phyloP scores from a whole-genome alignment of 441 rosid genomes.

The Omphalea diandra region DNA sequence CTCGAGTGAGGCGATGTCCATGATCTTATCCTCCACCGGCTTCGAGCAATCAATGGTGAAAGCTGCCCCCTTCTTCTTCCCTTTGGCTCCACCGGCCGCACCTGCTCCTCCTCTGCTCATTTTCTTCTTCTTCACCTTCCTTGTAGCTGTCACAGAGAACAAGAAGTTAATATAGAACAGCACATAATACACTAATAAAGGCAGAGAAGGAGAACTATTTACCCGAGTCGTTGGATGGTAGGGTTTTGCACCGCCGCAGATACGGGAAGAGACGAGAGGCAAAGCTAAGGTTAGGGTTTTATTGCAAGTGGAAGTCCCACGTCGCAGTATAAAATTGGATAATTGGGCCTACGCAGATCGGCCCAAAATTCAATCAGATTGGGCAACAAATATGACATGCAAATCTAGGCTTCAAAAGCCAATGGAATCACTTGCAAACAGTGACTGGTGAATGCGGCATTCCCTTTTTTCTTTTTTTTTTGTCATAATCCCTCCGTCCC shows the following conservation, averaged over 20 bases:
- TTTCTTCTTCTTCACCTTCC: constrained; percentile 46
- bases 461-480: no score
- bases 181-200: neutral
- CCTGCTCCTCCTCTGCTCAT: constrained; percentile 46
- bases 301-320: neutral
- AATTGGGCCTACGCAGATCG: neutral
- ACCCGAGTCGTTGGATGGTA: neutral
- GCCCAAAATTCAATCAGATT: neutral
- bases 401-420: no score
- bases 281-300: neutral
- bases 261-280: neutral
- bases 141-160: neutral
- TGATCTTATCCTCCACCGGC: constrained; percentile 88
- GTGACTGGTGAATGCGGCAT: no score
- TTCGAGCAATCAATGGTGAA: constrained; percentile 76
- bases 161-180: neutral
- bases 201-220: no score
- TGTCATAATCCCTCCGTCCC: no score
- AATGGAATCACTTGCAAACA: no score
- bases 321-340: neutral
- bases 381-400: no score
- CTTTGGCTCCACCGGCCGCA: constrained; percentile 39
- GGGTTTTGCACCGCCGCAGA: constrained; percentile 17
- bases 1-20: constrained; percentile 88
- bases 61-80: constrained; percentile 78